Base-by-base conservation (phyloP, 768 basidiomycete genomes). In the Lactarius tabidus region DNA sequence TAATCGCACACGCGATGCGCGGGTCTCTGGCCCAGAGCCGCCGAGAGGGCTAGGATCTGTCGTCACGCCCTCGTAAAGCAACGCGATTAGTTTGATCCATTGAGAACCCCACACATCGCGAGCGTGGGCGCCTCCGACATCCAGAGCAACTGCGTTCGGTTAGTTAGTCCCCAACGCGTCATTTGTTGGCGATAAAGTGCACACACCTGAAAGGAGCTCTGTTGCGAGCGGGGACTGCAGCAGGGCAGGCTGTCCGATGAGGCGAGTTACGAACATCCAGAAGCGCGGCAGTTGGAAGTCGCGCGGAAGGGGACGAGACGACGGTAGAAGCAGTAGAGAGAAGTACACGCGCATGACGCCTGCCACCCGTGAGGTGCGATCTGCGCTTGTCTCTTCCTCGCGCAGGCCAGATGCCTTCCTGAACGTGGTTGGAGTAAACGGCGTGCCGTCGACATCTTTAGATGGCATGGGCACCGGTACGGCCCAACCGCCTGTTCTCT, bases 281-380 rank as follows among this genome's bases (percentile, higher is more conserved):
- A 80, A 84, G 60, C 86, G 78, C 2, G 88, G 82, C 35, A 84
- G 71, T 70, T 85, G 84, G 73, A 87, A 90, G 76, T 83, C 77
- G 29, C 71, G 72, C 60, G 84, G 75, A 63, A 89, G 67, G 17
- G 82, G 83, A 57, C 75, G 71, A 48, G 74, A 59, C 1, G 77
- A 75, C 6, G 76, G 77, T 4, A 75, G 70, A 18, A 68, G 62
- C 67, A 94, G 73, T 55, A 95, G 83, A 23, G 85, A 80, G 73
- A 93, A 92, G 77, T 96, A 98, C 28, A 98, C 85, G 35, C 95
- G 84, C 83, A 95, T 84, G 36, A 93, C 82, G 10, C 93, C 93
- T 35, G 85, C 78, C 55, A 95, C 78, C 28, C 95, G 85, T 39
- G 77, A 79, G 12, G 82, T 79, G 71, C 90, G 88, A 39, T 91